Conservation (phyloP, 2,329 filamentous ascomycete species). For the Cordyceps cicadae region DNA sequence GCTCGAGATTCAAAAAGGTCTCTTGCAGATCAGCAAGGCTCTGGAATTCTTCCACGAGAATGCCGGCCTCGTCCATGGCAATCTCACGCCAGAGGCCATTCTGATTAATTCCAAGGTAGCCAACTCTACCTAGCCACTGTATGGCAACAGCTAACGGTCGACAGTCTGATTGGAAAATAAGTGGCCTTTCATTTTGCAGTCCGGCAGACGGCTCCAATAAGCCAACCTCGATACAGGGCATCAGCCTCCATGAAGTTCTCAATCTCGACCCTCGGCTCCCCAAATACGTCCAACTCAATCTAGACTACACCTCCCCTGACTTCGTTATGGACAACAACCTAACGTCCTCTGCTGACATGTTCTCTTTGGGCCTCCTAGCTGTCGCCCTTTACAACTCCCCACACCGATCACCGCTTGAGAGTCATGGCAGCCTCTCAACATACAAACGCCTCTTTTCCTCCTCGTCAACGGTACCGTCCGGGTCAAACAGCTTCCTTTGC, state of each 20-base stretch:
- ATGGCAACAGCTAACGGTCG: constrained; percentile 22
- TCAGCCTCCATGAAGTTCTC: constrained; percentile 74
- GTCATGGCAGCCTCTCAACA: constrained; percentile 68
- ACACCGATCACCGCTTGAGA: constrained; percentile 76
- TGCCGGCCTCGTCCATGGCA: constrained; percentile 86
- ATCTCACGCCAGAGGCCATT: constrained; percentile 86
- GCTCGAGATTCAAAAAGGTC: constrained; percentile 91
- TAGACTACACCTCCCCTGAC: constrained; percentile 92
- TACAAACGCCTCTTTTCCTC: constrained; percentile 81
- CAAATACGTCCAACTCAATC: constrained; percentile 71
- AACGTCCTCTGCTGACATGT: constrained; percentile 80
- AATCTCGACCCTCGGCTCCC: constrained; percentile 82
- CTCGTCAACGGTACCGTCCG: constrained; percentile 68
- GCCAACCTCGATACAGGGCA: constrained; percentile 66
- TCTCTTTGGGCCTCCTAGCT: constrained; percentile 82
- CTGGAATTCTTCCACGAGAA: constrained; percentile 94
- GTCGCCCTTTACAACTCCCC: constrained; percentile 92
- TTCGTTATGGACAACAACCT: constrained; percentile 88
- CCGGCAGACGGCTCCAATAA: constrained; percentile 69
- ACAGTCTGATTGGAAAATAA: constrained; percentile 95
- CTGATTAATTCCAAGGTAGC: constrained; percentile 83
- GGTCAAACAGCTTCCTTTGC: constrained; percentile 76
- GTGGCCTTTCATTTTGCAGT: constrained; percentile 83
- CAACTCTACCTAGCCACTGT: background rate
- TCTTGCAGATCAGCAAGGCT: constrained; percentile 88